Evolutionary conservation across 2,329 filamentous ascomycete species (phyloP).

Genomic region (Calycina marina): DNA sequence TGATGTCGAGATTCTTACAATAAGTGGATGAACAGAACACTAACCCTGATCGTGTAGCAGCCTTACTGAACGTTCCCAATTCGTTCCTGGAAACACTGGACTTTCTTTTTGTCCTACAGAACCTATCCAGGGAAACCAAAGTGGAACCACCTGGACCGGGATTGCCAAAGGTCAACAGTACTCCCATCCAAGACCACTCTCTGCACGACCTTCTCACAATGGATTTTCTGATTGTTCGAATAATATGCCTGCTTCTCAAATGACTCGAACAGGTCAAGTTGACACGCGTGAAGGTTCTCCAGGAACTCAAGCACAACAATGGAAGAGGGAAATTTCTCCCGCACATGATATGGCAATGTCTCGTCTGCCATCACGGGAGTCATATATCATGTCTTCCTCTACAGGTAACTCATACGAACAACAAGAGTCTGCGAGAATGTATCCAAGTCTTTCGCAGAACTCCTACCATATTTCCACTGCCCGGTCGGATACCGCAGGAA

Average conservation of each 20-base stretch:
- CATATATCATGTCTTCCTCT: constrained; percentile 14
- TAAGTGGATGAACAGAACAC: constrained; percentile 20
- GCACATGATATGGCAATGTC: constrained; percentile 17
- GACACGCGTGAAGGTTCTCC: constrained; percentile 6
- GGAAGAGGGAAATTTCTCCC: constrained; percentile 15
- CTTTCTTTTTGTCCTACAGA: constrained; percentile 23
- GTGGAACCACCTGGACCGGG: constrained; percentile 19
- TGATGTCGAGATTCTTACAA: constrained; percentile 6
- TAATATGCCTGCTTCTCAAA: constrained; percentile 13
- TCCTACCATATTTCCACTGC: constrained; percentile 21
- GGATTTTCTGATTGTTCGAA: constrained; percentile 18
- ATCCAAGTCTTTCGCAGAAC: constrained; percentile 15
- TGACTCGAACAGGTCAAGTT: constrained; percentile 9
- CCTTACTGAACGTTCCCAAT: constrained; percentile 13
- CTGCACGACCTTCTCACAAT: constrained; percentile 15
- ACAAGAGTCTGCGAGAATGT: constrained; percentile 16
- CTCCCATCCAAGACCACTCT: constrained; percentile 17
- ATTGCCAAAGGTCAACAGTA: constrained; percentile 22
- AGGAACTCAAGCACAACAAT: constrained; percentile 13
- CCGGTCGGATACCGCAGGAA: constrained; percentile 19
- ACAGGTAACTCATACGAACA: constrained; percentile 17
- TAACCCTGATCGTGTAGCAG: constrained; percentile 22
- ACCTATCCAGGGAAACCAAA: constrained; percentile 21
- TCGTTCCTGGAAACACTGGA: constrained; percentile 15
- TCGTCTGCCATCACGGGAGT: constrained; percentile 19